These are phyloP conservation scores for Ilex aquifolium DNA, from an alignment of 257 asterid species.

Conservation along the genomic window DNA sequence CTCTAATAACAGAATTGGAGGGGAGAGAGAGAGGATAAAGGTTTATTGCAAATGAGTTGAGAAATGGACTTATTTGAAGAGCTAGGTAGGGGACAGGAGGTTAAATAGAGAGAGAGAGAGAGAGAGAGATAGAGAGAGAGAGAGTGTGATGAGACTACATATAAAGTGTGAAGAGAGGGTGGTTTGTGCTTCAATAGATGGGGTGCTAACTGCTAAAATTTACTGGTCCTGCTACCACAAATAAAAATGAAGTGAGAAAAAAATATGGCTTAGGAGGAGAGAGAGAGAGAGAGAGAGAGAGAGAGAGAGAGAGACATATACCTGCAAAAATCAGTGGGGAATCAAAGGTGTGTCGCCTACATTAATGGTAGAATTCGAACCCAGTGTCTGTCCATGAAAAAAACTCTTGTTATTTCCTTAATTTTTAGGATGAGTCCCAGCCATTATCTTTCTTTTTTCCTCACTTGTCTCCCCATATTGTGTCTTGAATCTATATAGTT, in stretches of 20 bases:
- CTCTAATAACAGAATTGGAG: no score
- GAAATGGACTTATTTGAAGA: slow-evolving; percentile 1
- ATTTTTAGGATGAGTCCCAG: no score
- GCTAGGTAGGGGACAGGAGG: neutral
- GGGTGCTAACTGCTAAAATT: neutral
- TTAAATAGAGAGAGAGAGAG: slow-evolving; percentile 10
- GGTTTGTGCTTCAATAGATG: neutral
- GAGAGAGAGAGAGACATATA: slow-evolving; percentile 5
- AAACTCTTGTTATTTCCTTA: slow-evolving; percentile 7
- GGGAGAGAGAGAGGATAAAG: no score
- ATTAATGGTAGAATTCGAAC: slow-evolving; percentile 23
- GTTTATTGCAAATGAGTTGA: no score
- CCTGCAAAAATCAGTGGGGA: slow-evolving; percentile 21
- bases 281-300: neutral
- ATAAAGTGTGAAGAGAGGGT: neutral
- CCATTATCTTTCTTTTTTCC: no score
- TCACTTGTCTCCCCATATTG: no score
- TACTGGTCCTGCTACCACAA: neutral
- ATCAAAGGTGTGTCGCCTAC: slow-evolving; percentile 35
- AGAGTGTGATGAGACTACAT: neutral
- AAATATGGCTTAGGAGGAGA: slow-evolving; percentile 8
- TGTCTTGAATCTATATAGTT: no score
- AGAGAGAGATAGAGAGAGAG: neutral
- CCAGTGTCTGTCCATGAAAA: slow-evolving; percentile 27
- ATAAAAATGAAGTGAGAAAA: neutral